These are phyloP conservation scores for Malus hybrid DNA, from an alignment of 331 rosid genomes.

Conservation along the genomic window DNA sequence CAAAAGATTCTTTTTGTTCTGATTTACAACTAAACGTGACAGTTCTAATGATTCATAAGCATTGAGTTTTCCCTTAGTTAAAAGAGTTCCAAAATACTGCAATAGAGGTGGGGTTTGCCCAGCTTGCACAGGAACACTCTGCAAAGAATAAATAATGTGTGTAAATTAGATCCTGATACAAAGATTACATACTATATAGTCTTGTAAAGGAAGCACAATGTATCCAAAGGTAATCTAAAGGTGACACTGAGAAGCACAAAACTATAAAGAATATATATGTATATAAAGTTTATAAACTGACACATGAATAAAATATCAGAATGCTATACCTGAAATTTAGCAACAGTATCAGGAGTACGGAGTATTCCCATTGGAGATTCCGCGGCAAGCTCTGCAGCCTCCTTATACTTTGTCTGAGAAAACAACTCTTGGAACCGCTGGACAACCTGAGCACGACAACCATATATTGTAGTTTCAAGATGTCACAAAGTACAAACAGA, in stretches of 20 bases:
- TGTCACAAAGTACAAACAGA: not conserved
- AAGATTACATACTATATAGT: not conserved
- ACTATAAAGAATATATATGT: not conserved
- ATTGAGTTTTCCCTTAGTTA: conserved; percentile 41
- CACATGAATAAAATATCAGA: not conserved
- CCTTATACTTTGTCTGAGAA: conserved; percentile 41
- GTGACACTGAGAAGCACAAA: not conserved
- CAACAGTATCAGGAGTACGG: conserved; percentile 46
- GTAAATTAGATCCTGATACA: not conserved
- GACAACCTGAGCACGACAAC: conserved; percentile 22
- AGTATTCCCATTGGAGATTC: conserved; percentile 52
- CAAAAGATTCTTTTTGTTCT: conserved; percentile 47
- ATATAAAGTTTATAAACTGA: not conserved
- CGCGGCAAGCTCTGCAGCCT: conserved; percentile 54
- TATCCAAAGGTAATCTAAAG: not conserved
- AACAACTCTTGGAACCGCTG: conserved; percentile 34
- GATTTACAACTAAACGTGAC: conserved; percentile 51
- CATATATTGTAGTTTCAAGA: not conserved
- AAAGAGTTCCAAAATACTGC: conserved; percentile 50
- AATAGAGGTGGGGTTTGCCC: conserved; percentile 51
- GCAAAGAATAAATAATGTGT: conserved; percentile 14
- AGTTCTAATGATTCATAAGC: conserved; percentile 43
- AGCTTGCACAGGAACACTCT: conserved; percentile 51
- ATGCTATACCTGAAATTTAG: conserved; percentile 39
- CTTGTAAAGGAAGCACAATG: not conserved